Percentiles rank a stretch among this genome's conserved stretches.
Evolutionary conservation across 441 rosid species (phyloP).

Genomic region (Euphorbia schlechtendalii): DNA sequence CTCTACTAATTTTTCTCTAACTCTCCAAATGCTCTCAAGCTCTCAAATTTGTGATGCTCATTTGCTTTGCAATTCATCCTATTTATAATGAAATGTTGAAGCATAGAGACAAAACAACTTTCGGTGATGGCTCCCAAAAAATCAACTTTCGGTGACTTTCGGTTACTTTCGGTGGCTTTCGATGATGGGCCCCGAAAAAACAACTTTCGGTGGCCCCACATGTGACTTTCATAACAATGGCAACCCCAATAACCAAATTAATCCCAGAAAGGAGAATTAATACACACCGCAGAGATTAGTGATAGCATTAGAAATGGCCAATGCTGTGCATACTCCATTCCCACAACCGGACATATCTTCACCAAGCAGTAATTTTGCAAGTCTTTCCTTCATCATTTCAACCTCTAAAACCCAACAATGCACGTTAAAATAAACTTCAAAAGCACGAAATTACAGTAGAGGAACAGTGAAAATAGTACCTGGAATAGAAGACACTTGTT

Average conservation of each 20-base stretch:
- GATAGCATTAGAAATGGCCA: slow-evolving; percentile 91
- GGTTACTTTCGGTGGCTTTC: too few species aligned
- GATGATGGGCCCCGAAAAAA: too few species aligned
- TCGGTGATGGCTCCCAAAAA: too few species aligned
- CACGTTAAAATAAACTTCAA: slow-evolving; percentile 11
- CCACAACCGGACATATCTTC: slow-evolving; percentile 99
- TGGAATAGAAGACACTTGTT: slow-evolving; percentile 47
- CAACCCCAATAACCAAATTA: slow-evolving; percentile 14
- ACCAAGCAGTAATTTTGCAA: slow-evolving; percentile 85
- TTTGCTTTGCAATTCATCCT: too few species aligned
- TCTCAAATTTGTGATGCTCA: too few species aligned
- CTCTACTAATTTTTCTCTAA: too few species aligned
- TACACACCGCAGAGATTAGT: slow-evolving; percentile 93
- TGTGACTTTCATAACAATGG: too few species aligned
- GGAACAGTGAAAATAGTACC: slow-evolving; percentile 32
- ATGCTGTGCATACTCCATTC: slow-evolving; percentile 86
- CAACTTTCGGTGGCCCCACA: too few species aligned
- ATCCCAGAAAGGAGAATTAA: slow-evolving; percentile 5
- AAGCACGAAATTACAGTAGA: not conserved
- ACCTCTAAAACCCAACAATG: slow-evolving; percentile 42
- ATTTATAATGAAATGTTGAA: too few species aligned
- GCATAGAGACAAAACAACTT: too few species aligned
- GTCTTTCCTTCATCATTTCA: slow-evolving; percentile 97
- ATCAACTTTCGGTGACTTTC: too few species aligned
- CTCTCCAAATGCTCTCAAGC: too few species aligned